phyloP scores from a whole-genome alignment of 495 filamentous ascomycete species.

The Cercophora scortea region DNA sequence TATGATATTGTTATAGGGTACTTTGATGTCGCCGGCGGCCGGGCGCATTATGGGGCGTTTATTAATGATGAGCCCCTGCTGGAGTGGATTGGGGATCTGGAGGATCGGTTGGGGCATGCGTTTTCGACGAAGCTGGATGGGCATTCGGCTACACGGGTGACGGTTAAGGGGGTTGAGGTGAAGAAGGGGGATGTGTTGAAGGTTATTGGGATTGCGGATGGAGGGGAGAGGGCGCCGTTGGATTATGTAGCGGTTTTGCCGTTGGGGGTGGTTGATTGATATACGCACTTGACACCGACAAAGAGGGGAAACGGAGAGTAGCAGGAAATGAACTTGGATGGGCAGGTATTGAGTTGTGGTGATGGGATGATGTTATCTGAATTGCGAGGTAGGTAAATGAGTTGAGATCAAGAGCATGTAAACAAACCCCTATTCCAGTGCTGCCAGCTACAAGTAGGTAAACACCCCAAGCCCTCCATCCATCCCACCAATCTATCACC shows the following conservation, averaged over 20 bases:
- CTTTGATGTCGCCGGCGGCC: slow-evolving; percentile 55
- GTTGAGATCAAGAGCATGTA: no score
- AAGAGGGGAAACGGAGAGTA: no score
- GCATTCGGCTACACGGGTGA: slow-evolving; percentile 55
- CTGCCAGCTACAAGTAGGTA: no score
- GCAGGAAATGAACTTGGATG: no score
- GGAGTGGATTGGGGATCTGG: slow-evolving; percentile 49
- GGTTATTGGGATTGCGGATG: slow-evolving; percentile 52
- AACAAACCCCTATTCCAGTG: no score
- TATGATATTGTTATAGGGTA: slow-evolving; percentile 62
- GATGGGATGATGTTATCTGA: no score
- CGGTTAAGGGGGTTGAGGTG: slow-evolving; percentile 44
- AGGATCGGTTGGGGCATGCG: slow-evolving; percentile 48
- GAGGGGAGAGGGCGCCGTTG: slow-evolving; percentile 53
- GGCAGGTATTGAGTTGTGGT: no score
- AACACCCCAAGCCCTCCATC: no score
- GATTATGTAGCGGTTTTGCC: slow-evolving; percentile 62
- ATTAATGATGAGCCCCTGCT: slow-evolving; percentile 46
- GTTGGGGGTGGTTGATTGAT: slow-evolving; percentile 48
- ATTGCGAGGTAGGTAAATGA: no score
- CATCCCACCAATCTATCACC: no score
- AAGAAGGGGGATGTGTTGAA: slow-evolving; percentile 49
- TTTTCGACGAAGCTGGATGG: slow-evolving; percentile 52
- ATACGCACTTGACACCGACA: no score
- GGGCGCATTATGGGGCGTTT: slow-evolving; percentile 38